These are phyloP conservation scores for Casuarina equisetifolia DNA, from an alignment of 306 rosid species.

Conservation along the genomic window DNA sequence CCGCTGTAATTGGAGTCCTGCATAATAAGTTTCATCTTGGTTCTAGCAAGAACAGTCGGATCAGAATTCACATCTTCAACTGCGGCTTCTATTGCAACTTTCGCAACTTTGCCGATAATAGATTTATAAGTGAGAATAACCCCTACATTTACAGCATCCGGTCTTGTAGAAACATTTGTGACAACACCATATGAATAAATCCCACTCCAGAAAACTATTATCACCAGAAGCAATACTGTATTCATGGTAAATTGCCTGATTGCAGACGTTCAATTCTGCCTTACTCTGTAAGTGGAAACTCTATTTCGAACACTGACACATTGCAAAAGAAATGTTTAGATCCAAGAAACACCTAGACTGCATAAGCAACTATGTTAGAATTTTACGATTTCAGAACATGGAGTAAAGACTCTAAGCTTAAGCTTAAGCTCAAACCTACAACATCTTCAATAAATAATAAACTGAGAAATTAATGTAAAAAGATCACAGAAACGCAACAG, in stretches of 20 bases:
- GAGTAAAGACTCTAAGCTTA: neutral
- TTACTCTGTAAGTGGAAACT: constrained; percentile 27
- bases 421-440: neutral
- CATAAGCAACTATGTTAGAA: neutral
- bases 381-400: neutral
- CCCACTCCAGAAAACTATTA: constrained; percentile 44
- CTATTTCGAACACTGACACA: constrained; percentile 18
- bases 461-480: neutral
- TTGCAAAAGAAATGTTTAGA: neutral
- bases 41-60: constrained; percentile 61
- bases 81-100: constrained; percentile 68
- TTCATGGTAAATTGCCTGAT: constrained; percentile 44
- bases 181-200: constrained; percentile 43
- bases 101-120: constrained; percentile 56
- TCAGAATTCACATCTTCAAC: constrained; percentile 76
- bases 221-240: constrained; percentile 44
- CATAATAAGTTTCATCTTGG: constrained; percentile 47
- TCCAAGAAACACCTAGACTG: constrained; percentile 12
- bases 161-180: constrained; percentile 45
- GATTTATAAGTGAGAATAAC: constrained; percentile 60
- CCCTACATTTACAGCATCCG: constrained; percentile 66
- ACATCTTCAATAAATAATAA: neutral
- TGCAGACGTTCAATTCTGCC: constrained; percentile 22
- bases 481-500: neutral
- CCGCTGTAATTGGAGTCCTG: constrained; percentile 79